Base-by-base conservation (phyloP, 1,139 yeast genomes). In the Candida albicans region DNA sequence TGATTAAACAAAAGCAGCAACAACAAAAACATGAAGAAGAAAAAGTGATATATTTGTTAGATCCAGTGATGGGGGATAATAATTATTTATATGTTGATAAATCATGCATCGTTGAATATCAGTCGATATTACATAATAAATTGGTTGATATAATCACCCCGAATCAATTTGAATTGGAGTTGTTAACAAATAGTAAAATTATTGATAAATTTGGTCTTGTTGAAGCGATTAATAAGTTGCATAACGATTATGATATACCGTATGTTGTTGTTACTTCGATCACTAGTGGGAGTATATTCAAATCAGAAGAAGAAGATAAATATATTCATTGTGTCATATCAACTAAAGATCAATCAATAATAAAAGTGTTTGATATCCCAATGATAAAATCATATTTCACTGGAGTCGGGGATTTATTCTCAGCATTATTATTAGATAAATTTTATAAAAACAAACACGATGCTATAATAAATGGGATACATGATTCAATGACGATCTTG, bases 51-150 rank as follows among this genome's bases (percentile, higher is more conserved):
- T 86, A 95, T 83, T 68, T 90, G 10, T 62, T 90, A 49, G 99
- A 93, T 59, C 98, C 99, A 1, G 97, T 93, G 2, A 76, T 93
- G 75, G 99, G 99, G 11, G 99, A 93, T 62, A 84, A 88, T 53
- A 96, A 96, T 2, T 76, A 75, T 47, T 61, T 91, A 25, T 93
- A 93, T 57, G 97, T 93, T 9, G 77, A 82, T 37, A 76, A 81
- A 49, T 78, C 79, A 15, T 87, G 89, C 41, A 73, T 91, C 0
- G 79, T 81, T 0, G 77, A 79, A 1, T 91, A 91, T 59, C 74
- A 75, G 56, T 55, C 67, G n/a, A 68, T 87, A 2, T 62, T 91
- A 35, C 55, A 62, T 13, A 59, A 70, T 2, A 75, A 79, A 8
- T 47, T 64, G 1, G 89, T 90, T 10, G 83, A 81, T 47, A 59